These are phyloP conservation scores for Naganishia vaughanmartiniae DNA, from an alignment of 768 basidiomycete species.

Conservation along the genomic window DNA sequence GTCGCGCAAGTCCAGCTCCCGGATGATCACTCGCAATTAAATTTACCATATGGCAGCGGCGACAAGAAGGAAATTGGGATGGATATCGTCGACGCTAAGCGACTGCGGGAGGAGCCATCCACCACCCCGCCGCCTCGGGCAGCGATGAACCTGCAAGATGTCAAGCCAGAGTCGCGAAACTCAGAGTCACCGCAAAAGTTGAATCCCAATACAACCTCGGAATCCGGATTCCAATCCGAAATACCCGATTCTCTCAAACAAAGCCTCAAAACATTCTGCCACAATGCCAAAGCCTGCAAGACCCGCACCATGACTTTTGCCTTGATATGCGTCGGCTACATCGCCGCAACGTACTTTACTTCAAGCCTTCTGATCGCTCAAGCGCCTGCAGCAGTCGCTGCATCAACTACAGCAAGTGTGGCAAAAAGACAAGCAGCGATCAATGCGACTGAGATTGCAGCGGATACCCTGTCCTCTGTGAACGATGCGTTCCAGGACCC, in stretches of 20 bases:
- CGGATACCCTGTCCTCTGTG: slow-evolving; percentile 5
- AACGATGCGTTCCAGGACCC: slow-evolving; percentile 1
- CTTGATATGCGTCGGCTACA: neutral
- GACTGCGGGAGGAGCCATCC: no score
- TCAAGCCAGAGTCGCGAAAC: neutral
- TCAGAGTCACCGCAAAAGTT: neutral
- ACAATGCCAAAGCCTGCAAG: neutral
- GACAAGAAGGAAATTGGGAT: neutral
- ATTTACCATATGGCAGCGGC: neutral
- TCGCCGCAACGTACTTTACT: neutral
- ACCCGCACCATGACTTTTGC: neutral
- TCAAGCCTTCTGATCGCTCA: neutral
- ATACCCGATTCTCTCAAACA: neutral
- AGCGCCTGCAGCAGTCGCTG: neutral
- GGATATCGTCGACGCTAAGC: neutral
- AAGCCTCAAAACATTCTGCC: neutral
- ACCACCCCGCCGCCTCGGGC: neutral
- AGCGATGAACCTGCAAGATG: neutral
- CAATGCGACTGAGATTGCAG: neutral
- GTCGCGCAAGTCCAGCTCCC: neutral
- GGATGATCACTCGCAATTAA: neutral
- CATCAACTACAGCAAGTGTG: neutral
- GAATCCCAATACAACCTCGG: neutral
- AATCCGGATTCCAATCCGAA: neutral
- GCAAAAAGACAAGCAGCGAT: neutral